Base-by-base conservation (phyloP, 1,139 yeast species). In the Candida buenavistaensis region DNA sequence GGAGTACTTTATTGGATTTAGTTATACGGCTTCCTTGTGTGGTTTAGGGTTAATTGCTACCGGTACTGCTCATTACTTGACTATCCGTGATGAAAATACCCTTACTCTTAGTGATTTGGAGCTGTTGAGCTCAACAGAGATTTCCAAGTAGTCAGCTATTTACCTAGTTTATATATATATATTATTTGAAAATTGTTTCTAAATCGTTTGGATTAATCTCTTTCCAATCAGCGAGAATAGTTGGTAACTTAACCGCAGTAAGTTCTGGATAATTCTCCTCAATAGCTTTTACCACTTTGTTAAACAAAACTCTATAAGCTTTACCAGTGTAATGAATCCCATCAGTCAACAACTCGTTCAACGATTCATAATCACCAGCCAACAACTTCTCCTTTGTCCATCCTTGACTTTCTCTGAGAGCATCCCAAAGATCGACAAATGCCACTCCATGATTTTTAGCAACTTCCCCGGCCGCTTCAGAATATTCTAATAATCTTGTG, bases 311-410 rank as follows among this genome's bases (percentile, higher is more conserved):
- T 39, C 60, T 57, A 54, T 85, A 85, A 0, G 81, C 87, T n/a
- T 57, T 52, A 0, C 80, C 78, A 2, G 76, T 68, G 52, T 71
- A 82, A 54, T 87, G 96, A 28, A 87, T 59, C 0, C 95, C 95
- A 50, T 84, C 92, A 7, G 50, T 14, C 10, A 64, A 41, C 19
- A 52, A 49, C 5, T 41, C 44, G 1, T 41, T 39, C 36, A 60
- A 46, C 3, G 10, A 7, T 17, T 47, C 40, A 1, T 9, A 16
- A n/a, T 28, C 32, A 11, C 22, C 34, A 8, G 28, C 35, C 11
- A 52, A 30, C 6, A 55, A 26, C 15, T 51, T 45, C 12, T 47
- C 44, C 27, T 42, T 44, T 6, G 48, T 36, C 40, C 41, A 44
- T 3, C 43, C 41, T 8, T 59, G 59, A n/a, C 43, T 36, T 3